Evolutionary conservation across 2,329 filamentous ascomycete genomes (phyloP).

Genomic region (Ceratocystis destructans): DNA sequence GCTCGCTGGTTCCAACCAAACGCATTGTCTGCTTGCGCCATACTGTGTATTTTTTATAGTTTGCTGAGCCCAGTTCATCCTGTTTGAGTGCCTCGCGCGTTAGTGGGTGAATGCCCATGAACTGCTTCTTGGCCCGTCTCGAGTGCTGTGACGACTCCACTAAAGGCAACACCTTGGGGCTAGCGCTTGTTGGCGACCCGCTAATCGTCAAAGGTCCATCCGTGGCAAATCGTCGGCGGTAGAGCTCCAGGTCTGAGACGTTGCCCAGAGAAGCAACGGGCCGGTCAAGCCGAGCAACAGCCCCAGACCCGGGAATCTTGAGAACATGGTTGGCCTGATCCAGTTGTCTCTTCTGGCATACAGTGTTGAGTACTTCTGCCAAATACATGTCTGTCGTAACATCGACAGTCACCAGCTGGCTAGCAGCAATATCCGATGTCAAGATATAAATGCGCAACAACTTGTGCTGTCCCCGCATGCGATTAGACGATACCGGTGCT

Average conservation of each 20-base stretch:
- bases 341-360: conserved; percentile 62
- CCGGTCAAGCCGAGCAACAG: conserved; percentile 61
- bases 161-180: conserved; percentile 48
- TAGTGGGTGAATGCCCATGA: conserved; percentile 50
- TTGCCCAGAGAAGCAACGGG: conserved; percentile 67
- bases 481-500: conserved; percentile 31
- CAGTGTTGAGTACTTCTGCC: conserved; percentile 64
- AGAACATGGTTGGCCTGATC: conserved; percentile 70
- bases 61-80: conserved; percentile 43
- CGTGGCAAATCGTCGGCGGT: conserved; percentile 59
- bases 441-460: conserved; percentile 59
- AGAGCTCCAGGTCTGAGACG: conserved; percentile 60
- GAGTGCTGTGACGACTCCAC: conserved; percentile 29
- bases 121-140: conserved; percentile 26
- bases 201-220: conserved; percentile 57
- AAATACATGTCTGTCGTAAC: conserved; percentile 75
- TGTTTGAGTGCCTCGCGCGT: conserved; percentile 48
- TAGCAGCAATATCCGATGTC: conserved; percentile 53
- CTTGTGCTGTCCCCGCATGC: conserved; percentile 50
- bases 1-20: conserved; percentile 61
- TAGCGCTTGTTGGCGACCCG: conserved; percentile 54
- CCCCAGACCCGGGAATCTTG: conserved; percentile 60
- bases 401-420: conserved; percentile 59
- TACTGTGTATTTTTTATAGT: conserved; percentile 65
- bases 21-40: conserved; percentile 74